phyloP scores from a whole-genome alignment of 2,329 filamentous ascomycete species.

The Hypoxylon sp. region DNA sequence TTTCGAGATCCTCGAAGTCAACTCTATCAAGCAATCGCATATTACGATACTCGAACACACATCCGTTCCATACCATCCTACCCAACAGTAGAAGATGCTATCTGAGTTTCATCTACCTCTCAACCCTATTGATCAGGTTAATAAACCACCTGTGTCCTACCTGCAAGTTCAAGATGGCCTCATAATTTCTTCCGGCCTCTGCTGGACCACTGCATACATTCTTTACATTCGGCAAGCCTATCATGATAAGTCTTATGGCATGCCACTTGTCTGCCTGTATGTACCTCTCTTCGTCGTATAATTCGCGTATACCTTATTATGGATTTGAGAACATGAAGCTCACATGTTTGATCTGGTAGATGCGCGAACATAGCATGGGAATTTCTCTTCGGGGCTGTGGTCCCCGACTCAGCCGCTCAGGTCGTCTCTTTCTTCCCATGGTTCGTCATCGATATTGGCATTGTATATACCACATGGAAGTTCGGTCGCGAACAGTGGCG shows the following conservation, averaged over 20 bases:
- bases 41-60: not conserved
- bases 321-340: not conserved
- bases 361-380: conserved; percentile 18
- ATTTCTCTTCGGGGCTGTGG: conserved; percentile 10
- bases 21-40: not conserved
- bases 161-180: conserved; percentile 19
- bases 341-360: not conserved
- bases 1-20: not conserved
- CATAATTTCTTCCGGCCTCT: conserved; percentile 2
- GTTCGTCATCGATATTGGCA: conserved; percentile 16
- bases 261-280: conserved; percentile 18
- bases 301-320: too few species aligned
- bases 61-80: not conserved
- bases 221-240: conserved; percentile 18
- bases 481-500: conserved; percentile 13
- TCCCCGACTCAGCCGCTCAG: conserved; percentile 8
- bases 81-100: conserved; percentile 3
- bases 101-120: conserved; percentile 17
- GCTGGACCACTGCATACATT: conserved; percentile 10
- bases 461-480: conserved; percentile 14
- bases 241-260: conserved; percentile 17
- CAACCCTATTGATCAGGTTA: conserved; percentile 11
- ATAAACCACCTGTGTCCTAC: conserved; percentile 9
- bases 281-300: not conserved
- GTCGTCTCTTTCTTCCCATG: conserved; percentile 14